Percentiles rank a stretch among this genome's conserved stretches.
Evolutionary conservation across 331 rosid species (phyloP).

Genomic region (Spiraea crenata): DNA sequence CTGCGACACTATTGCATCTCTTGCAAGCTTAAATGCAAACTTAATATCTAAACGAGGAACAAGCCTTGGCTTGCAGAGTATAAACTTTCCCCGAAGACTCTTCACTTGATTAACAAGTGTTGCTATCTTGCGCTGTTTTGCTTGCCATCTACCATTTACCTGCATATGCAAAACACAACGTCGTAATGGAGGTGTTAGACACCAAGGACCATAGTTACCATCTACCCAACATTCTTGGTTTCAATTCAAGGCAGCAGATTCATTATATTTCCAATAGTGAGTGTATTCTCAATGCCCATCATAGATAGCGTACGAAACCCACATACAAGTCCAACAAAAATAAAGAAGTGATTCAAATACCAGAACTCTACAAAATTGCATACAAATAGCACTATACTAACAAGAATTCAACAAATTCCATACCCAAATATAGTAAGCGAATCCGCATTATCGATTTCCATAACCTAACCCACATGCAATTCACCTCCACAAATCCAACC

Average conservation of each 20-base stretch:
- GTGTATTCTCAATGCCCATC: neutral
- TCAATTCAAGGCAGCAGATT: neutral
- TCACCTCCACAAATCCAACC: neutral
- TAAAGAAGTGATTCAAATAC: too few relatives aligned
- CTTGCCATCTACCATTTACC: slow-evolving; percentile 53
- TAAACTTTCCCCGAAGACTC: slow-evolving; percentile 25
- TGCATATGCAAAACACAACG: slow-evolving; percentile 26
- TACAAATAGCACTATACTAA: too few relatives aligned
- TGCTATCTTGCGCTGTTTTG: slow-evolving; percentile 35
- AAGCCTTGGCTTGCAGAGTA: slow-evolving; percentile 14
- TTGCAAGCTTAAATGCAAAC: slow-evolving; percentile 38
- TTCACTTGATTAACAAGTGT: slow-evolving; percentile 21
- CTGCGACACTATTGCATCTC: slow-evolving; percentile 42
- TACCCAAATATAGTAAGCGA: too few relatives aligned
- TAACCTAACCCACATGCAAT: neutral
- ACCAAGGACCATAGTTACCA: neutral
- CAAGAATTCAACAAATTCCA: too few relatives aligned
- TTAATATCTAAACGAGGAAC: slow-evolving; percentile 31
- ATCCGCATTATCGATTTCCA: neutral
- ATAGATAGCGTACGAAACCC: neutral
- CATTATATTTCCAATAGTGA: neutral
- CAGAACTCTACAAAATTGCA: too few relatives aligned
- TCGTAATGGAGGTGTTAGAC: neutral
- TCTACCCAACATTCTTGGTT: neutral
- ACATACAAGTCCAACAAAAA: neutral